Base-by-base conservation (phyloP, 1,284 basidiomycete genomes). In the Pseudozyma tsukubaensis region DNA sequence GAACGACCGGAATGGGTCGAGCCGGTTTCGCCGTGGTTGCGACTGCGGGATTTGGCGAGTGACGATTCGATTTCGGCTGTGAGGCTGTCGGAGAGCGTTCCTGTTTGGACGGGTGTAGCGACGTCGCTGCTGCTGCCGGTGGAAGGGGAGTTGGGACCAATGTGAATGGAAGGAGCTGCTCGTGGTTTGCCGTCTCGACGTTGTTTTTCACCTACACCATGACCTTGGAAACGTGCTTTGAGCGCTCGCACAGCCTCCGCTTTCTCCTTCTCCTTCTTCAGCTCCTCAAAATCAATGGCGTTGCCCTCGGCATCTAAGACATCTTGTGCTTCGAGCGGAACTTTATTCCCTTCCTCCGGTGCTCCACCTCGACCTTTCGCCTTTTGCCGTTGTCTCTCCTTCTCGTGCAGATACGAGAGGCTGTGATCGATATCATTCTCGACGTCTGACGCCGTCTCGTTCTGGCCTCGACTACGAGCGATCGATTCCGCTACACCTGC, bases 391-490 rank as follows among this genome's bases (percentile, higher is more conserved):
- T 59, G 61, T 12, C 60, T 29, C 24, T 80, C 76, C 54, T 66
- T 61, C 34, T 77, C 68, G 39, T 80, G 69, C 13, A 82, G 63
- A 35, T 77, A 74, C 1, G 65, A 62, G 34, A 81, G 56, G 44
- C 66, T 75, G 55, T 72, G 72, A 35, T 82, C 80, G 16, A 79
- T 74, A 45, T 82, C 80, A n/a, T 73, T 71, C 32, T 79, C 77
- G 21, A 78, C 63, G 11, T 76, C 68, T 1, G 61, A 66, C 0
- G 72, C 76, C 12, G 72, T 72, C 59, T 78, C 76, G 47, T 60
- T 45, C 12, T 71, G 53, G 14, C 40, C 74, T 24, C 62, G 65
- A 11, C 70, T 62, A 13, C 59, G 59, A 1, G 76, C 65, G 24
- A 67, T 57, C 14, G 59, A 42, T 34, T 62, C 59, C 3, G 62